phyloP scores from a whole-genome alignment of 1,284 basidiomycete genomes.

The Termitomyces sp. region DNA sequence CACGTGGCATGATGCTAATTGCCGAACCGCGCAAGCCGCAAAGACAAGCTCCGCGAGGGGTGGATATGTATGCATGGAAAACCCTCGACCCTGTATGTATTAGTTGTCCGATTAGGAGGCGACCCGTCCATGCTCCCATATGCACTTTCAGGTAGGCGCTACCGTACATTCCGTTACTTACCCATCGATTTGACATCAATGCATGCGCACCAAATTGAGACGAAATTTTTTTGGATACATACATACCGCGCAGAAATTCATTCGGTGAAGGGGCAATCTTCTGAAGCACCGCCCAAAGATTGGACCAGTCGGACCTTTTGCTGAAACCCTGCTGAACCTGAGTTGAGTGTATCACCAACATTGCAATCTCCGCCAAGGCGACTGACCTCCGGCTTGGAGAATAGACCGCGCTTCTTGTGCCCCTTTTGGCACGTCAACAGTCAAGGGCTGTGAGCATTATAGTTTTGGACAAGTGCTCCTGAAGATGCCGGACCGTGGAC shows the following conservation, averaged over 20 bases:
- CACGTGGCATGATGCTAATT: conserved; percentile 12
- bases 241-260: too few relatives aligned
- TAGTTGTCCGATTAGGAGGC: conserved; percentile 8
- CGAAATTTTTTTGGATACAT: neutral
- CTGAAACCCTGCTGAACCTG: neutral
- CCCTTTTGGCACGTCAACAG: conserved; percentile 9
- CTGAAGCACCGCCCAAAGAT: too few relatives aligned
- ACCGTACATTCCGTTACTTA: conserved; percentile 4
- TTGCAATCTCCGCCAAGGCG: conserved; percentile 18
- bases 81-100: conserved; percentile 1
- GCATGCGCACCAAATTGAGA: conserved; percentile 17
- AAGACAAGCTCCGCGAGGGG: conserved; percentile 4
- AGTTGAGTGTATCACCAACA: conserved; percentile 10
- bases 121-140: neutral
- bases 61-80: conserved; percentile 2
- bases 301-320: neutral
- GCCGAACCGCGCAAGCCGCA: conserved; percentile 13
- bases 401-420: neutral
- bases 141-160: neutral
- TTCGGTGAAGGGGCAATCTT: too few relatives aligned
- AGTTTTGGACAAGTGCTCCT: neutral
- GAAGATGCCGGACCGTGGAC: neutral
- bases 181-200: conserved; percentile 15
- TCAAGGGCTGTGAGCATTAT: neutral
- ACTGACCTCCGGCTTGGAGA: conserved; percentile 7